Conservation (phyloP, 768 basidiomycete genomes). For the Cystobasidium tubakii region DNA sequence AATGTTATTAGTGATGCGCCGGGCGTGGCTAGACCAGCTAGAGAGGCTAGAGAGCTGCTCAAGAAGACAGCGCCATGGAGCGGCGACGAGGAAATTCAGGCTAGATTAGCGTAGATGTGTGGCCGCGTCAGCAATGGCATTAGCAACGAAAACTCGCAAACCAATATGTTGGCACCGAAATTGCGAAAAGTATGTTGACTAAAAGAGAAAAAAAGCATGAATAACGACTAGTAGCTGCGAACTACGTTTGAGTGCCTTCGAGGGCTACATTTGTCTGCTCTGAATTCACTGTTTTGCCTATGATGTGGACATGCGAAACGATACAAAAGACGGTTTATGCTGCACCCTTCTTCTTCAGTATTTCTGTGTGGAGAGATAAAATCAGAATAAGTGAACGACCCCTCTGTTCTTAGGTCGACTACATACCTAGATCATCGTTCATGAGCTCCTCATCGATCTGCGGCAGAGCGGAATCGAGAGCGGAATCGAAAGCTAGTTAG, state of each 20-base stretch:
- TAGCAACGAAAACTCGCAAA: neutral
- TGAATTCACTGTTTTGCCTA: neutral
- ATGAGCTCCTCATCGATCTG: conserved; percentile 28
- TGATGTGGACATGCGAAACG: neutral
- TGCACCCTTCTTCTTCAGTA: conserved; percentile 31
- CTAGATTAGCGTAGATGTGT: conserved; percentile 14
- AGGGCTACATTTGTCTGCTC: neutral
- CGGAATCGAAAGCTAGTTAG: neutral
- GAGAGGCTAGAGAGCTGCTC: conserved; percentile 72
- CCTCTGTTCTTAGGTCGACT: neutral
- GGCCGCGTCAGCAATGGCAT: neutral
- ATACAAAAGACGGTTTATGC: conserved; percentile 10
- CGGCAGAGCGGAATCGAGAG: neutral
- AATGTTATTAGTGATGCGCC: conserved; percentile 49
- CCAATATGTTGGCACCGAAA: too few species aligned
- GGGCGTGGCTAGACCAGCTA: conserved; percentile 67
- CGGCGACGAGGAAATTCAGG: conserved; percentile 48
- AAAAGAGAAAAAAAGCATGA: too few species aligned
- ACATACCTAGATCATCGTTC: conserved; percentile 18
- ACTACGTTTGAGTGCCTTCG: neutral
- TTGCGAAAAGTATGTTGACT: too few species aligned
- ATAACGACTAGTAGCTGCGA: neutral
- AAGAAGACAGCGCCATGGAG: conserved; percentile 49
- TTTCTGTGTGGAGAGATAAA: neutral
- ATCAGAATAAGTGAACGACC: neutral